Conservation (phyloP, 257 asterid species). For the Henckelia pumila region DNA sequence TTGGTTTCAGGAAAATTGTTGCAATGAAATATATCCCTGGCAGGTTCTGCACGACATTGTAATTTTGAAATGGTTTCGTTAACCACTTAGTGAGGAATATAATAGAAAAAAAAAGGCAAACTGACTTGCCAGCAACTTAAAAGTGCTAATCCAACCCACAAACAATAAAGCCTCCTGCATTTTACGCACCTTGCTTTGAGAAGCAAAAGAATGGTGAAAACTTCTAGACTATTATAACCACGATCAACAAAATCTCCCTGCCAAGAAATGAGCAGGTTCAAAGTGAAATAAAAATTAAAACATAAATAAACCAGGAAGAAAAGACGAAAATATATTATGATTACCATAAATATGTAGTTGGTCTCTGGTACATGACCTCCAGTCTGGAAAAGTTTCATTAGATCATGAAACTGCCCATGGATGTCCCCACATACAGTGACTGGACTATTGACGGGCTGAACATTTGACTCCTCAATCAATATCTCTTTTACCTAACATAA, state of each 20-base stretch:
- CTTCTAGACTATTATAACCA: conserved; percentile 96
- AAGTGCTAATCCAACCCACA: background rate
- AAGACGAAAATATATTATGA: background rate
- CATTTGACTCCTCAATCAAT: conserved; percentile 97
- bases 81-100: background rate
- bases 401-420: conserved; percentile 96
- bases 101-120: background rate
- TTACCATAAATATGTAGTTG: conserved; percentile 95
- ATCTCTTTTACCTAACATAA: conserved; percentile 88
- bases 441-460: conserved; percentile 98
- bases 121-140: conserved; percentile 3
- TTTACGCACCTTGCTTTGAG: conserved; percentile 86
- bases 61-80: conserved; percentile 5
- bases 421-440: conserved; percentile 99
- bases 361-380: conserved; percentile 99
- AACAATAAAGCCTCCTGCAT: conserved; percentile 9
- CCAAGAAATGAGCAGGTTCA: conserved; percentile 14
- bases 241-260: conserved; percentile 99
- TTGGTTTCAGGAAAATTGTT: conserved; percentile 13
- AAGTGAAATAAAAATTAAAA: conserved; percentile 3
- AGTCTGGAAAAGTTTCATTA: conserved; percentile 97
- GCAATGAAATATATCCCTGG: conserved; percentile 14
- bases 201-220: conserved; percentile 90
- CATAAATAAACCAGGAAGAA: conserved; percentile 10
- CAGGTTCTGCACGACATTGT: conserved; percentile 11